Evolutionary conservation across 345 rosid species (phyloP), one percentile per base, ranked within the genome.

Genomic region (Ceriops zippeliana): DNA sequence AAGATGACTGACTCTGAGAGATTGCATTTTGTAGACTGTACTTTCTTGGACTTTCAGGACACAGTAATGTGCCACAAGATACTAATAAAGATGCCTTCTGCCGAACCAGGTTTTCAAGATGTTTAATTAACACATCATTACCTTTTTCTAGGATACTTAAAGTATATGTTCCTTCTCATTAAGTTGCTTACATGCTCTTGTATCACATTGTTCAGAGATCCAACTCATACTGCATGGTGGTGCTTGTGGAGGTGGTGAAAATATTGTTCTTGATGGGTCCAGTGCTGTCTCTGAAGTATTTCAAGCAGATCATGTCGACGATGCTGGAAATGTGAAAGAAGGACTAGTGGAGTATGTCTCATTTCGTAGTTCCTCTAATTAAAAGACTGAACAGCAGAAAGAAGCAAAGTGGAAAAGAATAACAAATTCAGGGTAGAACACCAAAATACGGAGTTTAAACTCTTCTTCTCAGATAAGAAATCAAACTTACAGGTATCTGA

Each of bases 1-100:
- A 73, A 77, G 79, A 82, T 87, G 89, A 75, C 72, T n/a, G 62
- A 73, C 4, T 57, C 70, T 11, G 89, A 90, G 79, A 88, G 83
- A 79, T 68, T 79, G 70, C 28, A 79, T 51, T 84, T 87, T 63
- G 47, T 85, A 56, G 75, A 84, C 63, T 80, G 69, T 68, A 79
- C 87, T 28, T 85, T 90, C 80, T 70, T 92, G 73, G 89, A 89
- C 76, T 92, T 92, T 70, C 88, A 80, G 73, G 91, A 75, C 67
- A 87, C 96, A 37, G 58, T 82, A 62, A 75, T 82, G 82, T 92
- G 98, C 86, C 88, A 83, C 73, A 90, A 88, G 74, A 65, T 70
- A 24, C 68, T 90, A 56, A 67, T 28, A 63, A 65, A 65, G 65
- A 81, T 60, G 59, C 72, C 58, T 63, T 65, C 63, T 52, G 30